phyloP scores from a whole-genome alignment of 805 yeast genomes.

The Metschnikowia matae region DNA sequence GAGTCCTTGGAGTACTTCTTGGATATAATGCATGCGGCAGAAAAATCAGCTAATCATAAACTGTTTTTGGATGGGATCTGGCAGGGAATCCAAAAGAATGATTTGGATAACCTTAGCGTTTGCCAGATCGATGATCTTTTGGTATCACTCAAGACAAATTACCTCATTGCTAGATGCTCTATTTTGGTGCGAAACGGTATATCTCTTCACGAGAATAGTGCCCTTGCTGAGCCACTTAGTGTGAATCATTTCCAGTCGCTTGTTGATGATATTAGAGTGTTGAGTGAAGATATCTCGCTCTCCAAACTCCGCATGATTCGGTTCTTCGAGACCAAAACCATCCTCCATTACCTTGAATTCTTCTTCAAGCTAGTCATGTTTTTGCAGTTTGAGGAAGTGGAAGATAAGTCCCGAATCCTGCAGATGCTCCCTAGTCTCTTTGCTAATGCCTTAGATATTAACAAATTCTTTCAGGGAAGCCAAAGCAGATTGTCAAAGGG shows the following conservation, averaged over 20 bases:
- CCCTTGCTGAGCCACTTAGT: conserved; percentile 12
- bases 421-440: conserved; percentile 18
- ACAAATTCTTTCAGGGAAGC: conserved; percentile 12
- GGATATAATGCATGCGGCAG: conserved; percentile 22
- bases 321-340: conserved; percentile 11
- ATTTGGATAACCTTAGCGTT: conserved; percentile 3
- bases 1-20: conserved; percentile 17
- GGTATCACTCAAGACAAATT: conserved; percentile 22
- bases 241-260: conserved; percentile 21
- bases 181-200: conserved; percentile 13
- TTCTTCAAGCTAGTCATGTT: conserved; percentile 28
- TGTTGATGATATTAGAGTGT: conserved; percentile 23
- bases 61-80: conserved; percentile 20
- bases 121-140: conserved; percentile 17
- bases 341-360: conserved; percentile 27
- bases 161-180: conserved; percentile 27
- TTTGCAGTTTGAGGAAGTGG: conserved; percentile 34
- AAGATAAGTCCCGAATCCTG: conserved; percentile 12
- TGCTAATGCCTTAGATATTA: conserved; percentile 14
- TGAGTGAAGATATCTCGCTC: conserved; percentile 22
- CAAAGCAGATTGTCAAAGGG: conserved; percentile 7
- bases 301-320: conserved; percentile 10
- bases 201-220: background rate
- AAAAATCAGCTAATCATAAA: conserved; percentile 21
- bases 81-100: conserved; percentile 7